Conservation (phyloP, 257 asterid species). For the Fraxinus americana region DNA sequence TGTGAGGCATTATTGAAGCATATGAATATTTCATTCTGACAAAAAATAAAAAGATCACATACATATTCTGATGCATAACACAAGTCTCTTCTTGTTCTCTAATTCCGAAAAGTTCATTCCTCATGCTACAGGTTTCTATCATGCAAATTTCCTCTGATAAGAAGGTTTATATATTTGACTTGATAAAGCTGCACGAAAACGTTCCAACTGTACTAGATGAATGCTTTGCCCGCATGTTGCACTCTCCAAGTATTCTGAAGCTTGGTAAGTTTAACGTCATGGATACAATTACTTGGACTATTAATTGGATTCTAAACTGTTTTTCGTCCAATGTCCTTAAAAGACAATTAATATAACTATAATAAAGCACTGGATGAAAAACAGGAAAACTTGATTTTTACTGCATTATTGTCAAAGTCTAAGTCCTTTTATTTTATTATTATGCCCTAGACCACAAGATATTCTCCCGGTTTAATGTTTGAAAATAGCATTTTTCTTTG, state of each 20-base stretch:
- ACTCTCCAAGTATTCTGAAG: slow-evolving; percentile 79
- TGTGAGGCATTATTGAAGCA: slow-evolving; percentile 13
- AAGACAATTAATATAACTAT: slow-evolving; percentile 8
- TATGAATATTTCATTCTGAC: neutral
- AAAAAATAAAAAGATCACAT: too few relatives aligned
- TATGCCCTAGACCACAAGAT: neutral
- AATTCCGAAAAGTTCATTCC: neutral
- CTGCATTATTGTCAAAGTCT: neutral
- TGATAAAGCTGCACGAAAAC: slow-evolving; percentile 70
- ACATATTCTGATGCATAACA: too few relatives aligned
- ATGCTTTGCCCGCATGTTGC: slow-evolving; percentile 70
- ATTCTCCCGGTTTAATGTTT: too few relatives aligned
- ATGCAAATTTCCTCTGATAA: slow-evolving; percentile 91
- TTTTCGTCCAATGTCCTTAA: slow-evolving; percentile 5
- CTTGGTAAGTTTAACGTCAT: slow-evolving; percentile 64
- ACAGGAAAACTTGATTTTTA: neutral
- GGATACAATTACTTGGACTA: slow-evolving; percentile 10
- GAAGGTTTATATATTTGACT: slow-evolving; percentile 84
- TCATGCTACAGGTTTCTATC: slow-evolving; percentile 78
- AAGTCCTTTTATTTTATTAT: neutral
- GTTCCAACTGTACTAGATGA: slow-evolving; percentile 67
- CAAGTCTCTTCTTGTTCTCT: too few relatives aligned
- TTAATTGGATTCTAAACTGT: neutral
- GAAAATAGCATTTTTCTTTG: slow-evolving; percentile 1
- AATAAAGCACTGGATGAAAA: slow-evolving; percentile 5